Percentiles rank a stretch among this genome's conserved stretches.
Evolutionary conservation across 2,329 filamentous ascomycete species (phyloP).

Genomic region (Fusarium dlaminii): DNA sequence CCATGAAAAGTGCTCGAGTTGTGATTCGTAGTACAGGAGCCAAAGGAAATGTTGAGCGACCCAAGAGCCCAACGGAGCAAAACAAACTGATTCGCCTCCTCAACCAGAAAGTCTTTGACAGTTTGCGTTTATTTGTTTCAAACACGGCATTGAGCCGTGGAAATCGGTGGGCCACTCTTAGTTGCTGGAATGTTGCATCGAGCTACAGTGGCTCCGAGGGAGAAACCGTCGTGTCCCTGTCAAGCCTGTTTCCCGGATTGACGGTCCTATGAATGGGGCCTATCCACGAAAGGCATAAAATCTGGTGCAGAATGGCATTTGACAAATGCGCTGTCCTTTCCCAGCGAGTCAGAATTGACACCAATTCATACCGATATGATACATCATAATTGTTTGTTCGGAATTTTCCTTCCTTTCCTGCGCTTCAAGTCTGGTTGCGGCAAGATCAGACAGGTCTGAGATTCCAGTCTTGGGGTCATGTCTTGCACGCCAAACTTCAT

Average conservation of each 20-base stretch:
- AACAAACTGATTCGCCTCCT: not conserved
- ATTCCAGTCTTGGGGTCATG: not conserved
- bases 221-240: not conserved
- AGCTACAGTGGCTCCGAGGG: conserved; percentile 13
- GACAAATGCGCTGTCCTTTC: conserved; percentile 1
- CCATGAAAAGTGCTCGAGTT: not conserved
- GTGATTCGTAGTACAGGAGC: conserved; percentile 2
- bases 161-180: conserved; percentile 9
- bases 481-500: not conserved
- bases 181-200: conserved; percentile 38
- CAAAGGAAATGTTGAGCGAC: not conserved
- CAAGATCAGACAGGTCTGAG: conserved; percentile 6
- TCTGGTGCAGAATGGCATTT: not conserved
- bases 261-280: conserved; percentile 4
- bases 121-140: conserved; percentile 20
- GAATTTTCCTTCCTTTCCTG: not conserved
- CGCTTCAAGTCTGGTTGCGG: not conserved
- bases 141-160: conserved; percentile 11
- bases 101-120: not conserved
- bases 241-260: conserved; percentile 19
- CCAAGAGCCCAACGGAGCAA: not conserved
- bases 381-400: not conserved
- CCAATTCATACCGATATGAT: not conserved
- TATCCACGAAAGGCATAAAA: not conserved
- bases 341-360: not conserved